A percentile compares a stretch with the other conserved stretches of the same genome.
phyloP scores from a whole-genome alignment of 2,329 filamentous ascomycete species.

The Clathrospora elynae region DNA sequence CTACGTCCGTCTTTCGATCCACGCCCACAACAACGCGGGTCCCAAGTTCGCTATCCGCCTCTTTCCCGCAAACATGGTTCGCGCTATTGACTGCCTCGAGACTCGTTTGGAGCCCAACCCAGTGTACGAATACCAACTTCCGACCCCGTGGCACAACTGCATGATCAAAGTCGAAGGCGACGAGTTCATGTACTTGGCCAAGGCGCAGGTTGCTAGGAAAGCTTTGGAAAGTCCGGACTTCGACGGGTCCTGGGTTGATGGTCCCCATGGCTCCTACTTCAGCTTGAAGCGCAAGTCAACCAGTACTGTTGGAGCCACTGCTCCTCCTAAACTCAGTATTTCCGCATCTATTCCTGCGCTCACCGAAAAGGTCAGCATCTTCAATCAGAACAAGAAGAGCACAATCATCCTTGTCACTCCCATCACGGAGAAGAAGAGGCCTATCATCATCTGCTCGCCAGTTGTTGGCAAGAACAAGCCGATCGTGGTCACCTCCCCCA shows the following conservation, averaged over 20 bases:
- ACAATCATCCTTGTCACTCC: constrained; percentile 28
- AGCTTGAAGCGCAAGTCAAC: constrained; percentile 26
- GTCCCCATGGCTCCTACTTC: constrained; percentile 35
- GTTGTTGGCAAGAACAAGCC: constrained; percentile 31
- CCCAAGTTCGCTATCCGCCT: constrained; percentile 53
- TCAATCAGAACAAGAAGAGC: constrained; percentile 29
- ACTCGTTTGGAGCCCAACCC: constrained; percentile 31
- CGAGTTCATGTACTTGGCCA: constrained; percentile 34
- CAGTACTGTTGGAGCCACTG: constrained; percentile 2
- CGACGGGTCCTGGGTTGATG: constrained; percentile 35
- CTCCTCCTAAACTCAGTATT: constrained; percentile 20
- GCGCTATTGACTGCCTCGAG: constrained; percentile 43
- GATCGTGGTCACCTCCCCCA: constrained; percentile 27
- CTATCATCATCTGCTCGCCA: constrained; percentile 33
- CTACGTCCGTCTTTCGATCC: constrained; percentile 56
- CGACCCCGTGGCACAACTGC: constrained; percentile 54
- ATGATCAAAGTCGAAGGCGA: constrained; percentile 45
- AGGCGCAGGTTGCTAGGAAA: constrained; percentile 32
- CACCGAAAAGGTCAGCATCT: constrained; percentile 27
- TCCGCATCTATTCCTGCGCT: constrained; percentile 10
- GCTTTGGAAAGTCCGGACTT: constrained; percentile 28
- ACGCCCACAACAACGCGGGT: constrained; percentile 52
- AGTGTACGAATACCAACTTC: constrained; percentile 44
- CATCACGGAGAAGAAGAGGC: constrained; percentile 28
- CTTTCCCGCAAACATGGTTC: constrained; percentile 41